Conservation (phyloP, 805 yeast genomes). For the Candida coquimbonensis region DNA sequence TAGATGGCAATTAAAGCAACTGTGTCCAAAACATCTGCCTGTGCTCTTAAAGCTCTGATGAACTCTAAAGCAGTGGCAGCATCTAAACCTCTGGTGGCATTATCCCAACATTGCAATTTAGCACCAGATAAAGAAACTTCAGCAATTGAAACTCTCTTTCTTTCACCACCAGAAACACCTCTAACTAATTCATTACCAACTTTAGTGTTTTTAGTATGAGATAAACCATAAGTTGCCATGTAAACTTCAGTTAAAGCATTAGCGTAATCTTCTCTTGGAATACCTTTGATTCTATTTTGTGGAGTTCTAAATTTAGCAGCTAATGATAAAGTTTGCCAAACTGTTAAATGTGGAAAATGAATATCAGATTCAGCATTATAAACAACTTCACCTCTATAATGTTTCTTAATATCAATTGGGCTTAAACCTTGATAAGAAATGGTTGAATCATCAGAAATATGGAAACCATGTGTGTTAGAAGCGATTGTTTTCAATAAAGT, state of each 20-base stretch:
- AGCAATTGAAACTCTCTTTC: slow-evolving; percentile 70
- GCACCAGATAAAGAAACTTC: slow-evolving; percentile 49
- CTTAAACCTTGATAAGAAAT: slow-evolving; percentile 46
- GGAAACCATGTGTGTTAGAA: slow-evolving; percentile 49
- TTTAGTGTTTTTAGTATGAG: slow-evolving; percentile 54
- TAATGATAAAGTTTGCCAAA: slow-evolving; percentile 50
- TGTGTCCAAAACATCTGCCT: slow-evolving; percentile 40
- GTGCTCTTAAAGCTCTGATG: slow-evolving; percentile 44
- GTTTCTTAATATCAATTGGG: slow-evolving; percentile 35
- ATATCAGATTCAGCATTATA: slow-evolving; percentile 59
- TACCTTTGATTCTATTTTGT: slow-evolving; percentile 44
- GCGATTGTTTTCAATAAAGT: slow-evolving; percentile 53
- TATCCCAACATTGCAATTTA: slow-evolving; percentile 46
- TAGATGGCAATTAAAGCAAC: slow-evolving; percentile 57
- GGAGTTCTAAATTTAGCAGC: slow-evolving; percentile 55
- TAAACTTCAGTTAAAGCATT: slow-evolving; percentile 41
- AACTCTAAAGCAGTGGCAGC: slow-evolving; percentile 56
- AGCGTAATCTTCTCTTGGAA: slow-evolving; percentile 42
- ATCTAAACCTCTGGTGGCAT: slow-evolving; percentile 61
- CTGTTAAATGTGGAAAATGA: slow-evolving; percentile 58
- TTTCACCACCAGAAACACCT: slow-evolving; percentile 73
- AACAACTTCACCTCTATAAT: slow-evolving; percentile 55
- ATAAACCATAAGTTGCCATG: slow-evolving; percentile 45
- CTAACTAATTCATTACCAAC: slow-evolving; percentile 63
- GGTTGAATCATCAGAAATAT: slow-evolving; percentile 35